phyloP scores from a whole-genome alignment of 306 rosid genomes.

The Lathyrus oleraceus region DNA sequence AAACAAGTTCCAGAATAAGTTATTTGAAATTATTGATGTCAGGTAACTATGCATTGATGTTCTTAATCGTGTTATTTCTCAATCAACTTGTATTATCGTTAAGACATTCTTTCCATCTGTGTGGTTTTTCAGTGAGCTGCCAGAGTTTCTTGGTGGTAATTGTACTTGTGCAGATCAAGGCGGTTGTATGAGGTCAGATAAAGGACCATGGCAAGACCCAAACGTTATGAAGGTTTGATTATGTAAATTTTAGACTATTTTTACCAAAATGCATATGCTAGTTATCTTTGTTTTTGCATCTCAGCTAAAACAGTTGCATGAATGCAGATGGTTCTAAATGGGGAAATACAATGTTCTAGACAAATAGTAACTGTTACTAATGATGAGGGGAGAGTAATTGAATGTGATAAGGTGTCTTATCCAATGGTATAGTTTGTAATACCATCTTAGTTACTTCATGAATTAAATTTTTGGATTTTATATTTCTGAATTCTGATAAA shows the following conservation, averaged over 20 bases:
- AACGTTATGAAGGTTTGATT: constrained; percentile 68
- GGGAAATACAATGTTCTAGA: constrained; percentile 69
- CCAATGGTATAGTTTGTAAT: constrained; percentile 49
- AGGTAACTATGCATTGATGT: constrained; percentile 54
- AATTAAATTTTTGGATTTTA: constrained; percentile 18
- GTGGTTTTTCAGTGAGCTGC: constrained; percentile 72
- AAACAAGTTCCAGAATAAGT: constrained; percentile 72
- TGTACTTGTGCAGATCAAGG: constrained; percentile 77
- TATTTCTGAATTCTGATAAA: constrained; percentile 29
- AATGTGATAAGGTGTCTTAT: constrained; percentile 61
- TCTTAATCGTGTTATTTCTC: constrained; percentile 14
- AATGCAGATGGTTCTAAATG: constrained; percentile 70
- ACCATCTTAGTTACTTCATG: constrained; percentile 31
- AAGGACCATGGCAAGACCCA: constrained; percentile 93
- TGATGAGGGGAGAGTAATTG: constrained; percentile 55
- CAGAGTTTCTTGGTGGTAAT: constrained; percentile 81
- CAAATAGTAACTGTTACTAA: constrained; percentile 69
- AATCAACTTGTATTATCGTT: constrained; percentile 17
- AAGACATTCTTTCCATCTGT: constrained; percentile 27
- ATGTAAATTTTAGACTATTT: constrained; percentile 22
- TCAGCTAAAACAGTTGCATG: constrained; percentile 25
- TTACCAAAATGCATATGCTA: not conserved
- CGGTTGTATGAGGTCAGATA: constrained; percentile 86
- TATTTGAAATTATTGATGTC: constrained; percentile 74
- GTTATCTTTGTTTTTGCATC: constrained; percentile 32